phyloP scores from a whole-genome alignment of 495 filamentous ascomycete species.

The Pyrenula aspistea region DNA sequence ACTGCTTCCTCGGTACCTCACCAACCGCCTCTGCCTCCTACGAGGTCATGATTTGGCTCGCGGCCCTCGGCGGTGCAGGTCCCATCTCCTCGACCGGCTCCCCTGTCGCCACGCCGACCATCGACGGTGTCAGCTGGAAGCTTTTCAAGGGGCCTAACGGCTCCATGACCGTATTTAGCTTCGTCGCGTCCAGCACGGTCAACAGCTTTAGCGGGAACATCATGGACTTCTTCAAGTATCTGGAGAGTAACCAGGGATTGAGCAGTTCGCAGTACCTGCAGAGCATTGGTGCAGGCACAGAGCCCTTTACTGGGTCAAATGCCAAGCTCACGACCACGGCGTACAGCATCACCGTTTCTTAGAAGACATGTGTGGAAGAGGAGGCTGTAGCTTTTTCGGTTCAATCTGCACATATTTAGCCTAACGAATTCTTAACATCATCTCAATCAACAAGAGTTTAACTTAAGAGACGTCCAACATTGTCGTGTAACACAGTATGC shows the following conservation, averaged over 20 bases:
- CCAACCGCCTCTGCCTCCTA: constrained; percentile 35
- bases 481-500: too few species aligned
- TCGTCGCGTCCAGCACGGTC: constrained; percentile 37
- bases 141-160: constrained; percentile 46
- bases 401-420: neutral
- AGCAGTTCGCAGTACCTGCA: constrained; percentile 39
- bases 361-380: constrained; percentile 4
- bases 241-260: constrained; percentile 35
- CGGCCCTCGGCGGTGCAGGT: constrained; percentile 45
- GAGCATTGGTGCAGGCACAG: constrained; percentile 43
- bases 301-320: constrained; percentile 36
- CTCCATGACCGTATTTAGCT: constrained; percentile 45
- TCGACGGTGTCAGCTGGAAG: constrained; percentile 38
- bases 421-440: too few species aligned
- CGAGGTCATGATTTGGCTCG: constrained; percentile 67
- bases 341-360: constrained; percentile 30
- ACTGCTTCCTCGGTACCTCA: constrained; percentile 45
- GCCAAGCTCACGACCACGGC: constrained; percentile 23
- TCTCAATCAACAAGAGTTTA: too few species aligned
- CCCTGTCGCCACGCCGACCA: constrained; percentile 36
- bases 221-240: constrained; percentile 43
- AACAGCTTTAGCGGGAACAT: constrained; percentile 44
- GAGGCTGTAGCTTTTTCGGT: neutral
- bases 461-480: too few species aligned
- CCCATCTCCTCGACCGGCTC: constrained; percentile 48